Evolutionary conservation across 176 grass and related monocot species (phyloP), one percentile per base, ranked within the genome.

Genomic region (Typha latifolia): DNA sequence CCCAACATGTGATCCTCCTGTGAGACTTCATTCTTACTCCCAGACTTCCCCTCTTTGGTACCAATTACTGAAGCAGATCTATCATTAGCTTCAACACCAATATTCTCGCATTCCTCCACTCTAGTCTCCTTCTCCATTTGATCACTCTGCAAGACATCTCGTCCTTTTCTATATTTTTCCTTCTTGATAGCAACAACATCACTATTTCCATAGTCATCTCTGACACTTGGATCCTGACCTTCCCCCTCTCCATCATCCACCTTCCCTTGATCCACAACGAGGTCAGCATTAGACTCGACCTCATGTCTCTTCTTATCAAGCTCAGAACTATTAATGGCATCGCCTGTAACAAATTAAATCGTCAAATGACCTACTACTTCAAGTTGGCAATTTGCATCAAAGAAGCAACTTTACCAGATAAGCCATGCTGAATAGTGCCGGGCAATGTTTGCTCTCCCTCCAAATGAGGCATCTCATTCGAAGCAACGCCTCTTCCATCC

Each of bases 181-280:
- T 68, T 47, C 76, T 13, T 63, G 49, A 32, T 71, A 73, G 26
- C 66, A 80, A 26, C 52, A 64, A 70, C 63, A 71, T 16, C 24
- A 59, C 68, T 27, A 13, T 72, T 66, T 69, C 12, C 49, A 72
- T 49, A 26, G 3, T 49, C 50, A 62, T 73, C 64, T 62, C 12
- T 27, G 75, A 72, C 4, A 37, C 27, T 52, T 18, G 62, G 66
- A 71, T 78, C 52, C 65, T 53, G 68, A 56, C 50, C 69, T 77
- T 26, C 72, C 43, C 47, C 50, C 62, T 47, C 67, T 73, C 61
- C 69, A 72, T 18, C 32, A 48, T 67, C 31, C 13, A 69, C 48
- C 14, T 71, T 79, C 22, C 23, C 73, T 79, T 59, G 66, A 48
- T 82, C 77, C 68, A 80, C 63, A 34, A 69, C 62, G 49, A 75